phyloP scores from a whole-genome alignment of 805 yeast species.

The Yarrowia bubula region DNA sequence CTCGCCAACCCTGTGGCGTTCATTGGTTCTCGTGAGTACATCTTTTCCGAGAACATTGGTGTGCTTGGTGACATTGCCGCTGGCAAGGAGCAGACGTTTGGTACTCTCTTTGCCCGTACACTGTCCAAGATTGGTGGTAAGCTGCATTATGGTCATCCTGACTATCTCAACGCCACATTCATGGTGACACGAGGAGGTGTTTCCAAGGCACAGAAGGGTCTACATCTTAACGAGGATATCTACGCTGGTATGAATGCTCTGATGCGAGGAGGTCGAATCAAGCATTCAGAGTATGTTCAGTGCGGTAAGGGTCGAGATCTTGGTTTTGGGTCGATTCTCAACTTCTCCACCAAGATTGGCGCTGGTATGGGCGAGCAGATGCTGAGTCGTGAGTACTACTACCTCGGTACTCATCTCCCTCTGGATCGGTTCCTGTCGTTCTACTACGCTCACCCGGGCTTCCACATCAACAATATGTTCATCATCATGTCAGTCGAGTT shows the following conservation, averaged over 20 bases:
- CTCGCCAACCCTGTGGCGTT: conserved; percentile 67
- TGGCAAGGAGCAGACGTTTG: conserved; percentile 85
- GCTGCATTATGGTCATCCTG: conserved; percentile 85
- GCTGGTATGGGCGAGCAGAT: conserved; percentile 91
- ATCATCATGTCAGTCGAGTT: conserved; percentile 67
- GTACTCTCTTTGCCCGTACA: conserved; percentile 79
- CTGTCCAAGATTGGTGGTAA: conserved; percentile 80
- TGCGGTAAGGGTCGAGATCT: conserved; percentile 87
- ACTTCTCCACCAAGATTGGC: conserved; percentile 80
- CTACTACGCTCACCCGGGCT: conserved; percentile 84
- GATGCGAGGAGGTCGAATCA: conserved; percentile 76
- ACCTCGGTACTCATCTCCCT: conserved; percentile 73
- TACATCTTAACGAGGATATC: conserved; percentile 81
- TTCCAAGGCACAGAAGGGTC: conserved; percentile 78
- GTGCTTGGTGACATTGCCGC: conserved; percentile 84
- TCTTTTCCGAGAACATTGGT: conserved; percentile 79
- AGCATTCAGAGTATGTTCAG: conserved; percentile 78
- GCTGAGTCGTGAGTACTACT: conserved; percentile 77
- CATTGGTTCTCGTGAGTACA: conserved; percentile 79
- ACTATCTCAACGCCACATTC: conserved; percentile 68
- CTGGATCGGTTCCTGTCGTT: conserved; percentile 75
- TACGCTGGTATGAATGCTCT: conserved; percentile 83
- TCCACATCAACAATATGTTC: conserved; percentile 75
- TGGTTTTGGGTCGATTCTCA: conserved; percentile 78
- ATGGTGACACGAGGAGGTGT: conserved; percentile 87